A percentile compares a stretch with the other conserved stretches of the same genome.
These are phyloP conservation scores for Capsaspora owczarzaki DNA, from an alignment of 78 protist genomes.

Conservation along the genomic window DNA sequence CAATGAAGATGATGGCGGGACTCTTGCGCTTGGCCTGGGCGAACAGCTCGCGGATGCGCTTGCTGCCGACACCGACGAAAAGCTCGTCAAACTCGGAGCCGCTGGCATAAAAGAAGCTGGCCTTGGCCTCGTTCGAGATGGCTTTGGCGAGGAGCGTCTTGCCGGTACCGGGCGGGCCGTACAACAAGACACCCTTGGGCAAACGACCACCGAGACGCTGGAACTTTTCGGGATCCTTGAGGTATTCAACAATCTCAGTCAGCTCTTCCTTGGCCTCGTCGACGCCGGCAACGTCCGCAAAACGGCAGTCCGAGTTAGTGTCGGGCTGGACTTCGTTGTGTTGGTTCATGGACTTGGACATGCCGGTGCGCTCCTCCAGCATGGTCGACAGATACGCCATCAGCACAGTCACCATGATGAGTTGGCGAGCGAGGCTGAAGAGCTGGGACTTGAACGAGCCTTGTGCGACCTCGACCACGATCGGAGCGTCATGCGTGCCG, in stretches of 20 bases:
- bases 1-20: slow-evolving; percentile 89
- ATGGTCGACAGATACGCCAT: not conserved
- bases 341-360: not conserved
- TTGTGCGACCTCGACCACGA: not conserved
- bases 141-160: slow-evolving; percentile 92
- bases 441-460: not conserved
- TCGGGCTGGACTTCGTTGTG: not conserved
- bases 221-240: slow-evolving; percentile 68
- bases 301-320: not conserved
- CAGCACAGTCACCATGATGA: not conserved
- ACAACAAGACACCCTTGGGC: slow-evolving; percentile 75
- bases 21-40: slow-evolving; percentile 53
- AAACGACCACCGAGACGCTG: slow-evolving; percentile 79
- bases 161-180: slow-evolving; percentile 93
- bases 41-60: slow-evolving; percentile 81
- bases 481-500: not conserved
- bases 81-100: slow-evolving; percentile 86
- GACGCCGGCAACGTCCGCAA: slow-evolving; percentile 55
- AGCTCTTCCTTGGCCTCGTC: slow-evolving; percentile 78
- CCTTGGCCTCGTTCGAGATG: slow-evolving; percentile 87
- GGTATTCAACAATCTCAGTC: slow-evolving; percentile 70
- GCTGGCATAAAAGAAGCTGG: slow-evolving; percentile 69
- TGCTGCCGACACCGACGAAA: slow-evolving; percentile 94
- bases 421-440: not conserved
- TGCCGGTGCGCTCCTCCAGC: not conserved